Evolutionary conservation across 768 basidiomycete genomes (phyloP).

Genomic region (Gautieria morchelliformis): DNA sequence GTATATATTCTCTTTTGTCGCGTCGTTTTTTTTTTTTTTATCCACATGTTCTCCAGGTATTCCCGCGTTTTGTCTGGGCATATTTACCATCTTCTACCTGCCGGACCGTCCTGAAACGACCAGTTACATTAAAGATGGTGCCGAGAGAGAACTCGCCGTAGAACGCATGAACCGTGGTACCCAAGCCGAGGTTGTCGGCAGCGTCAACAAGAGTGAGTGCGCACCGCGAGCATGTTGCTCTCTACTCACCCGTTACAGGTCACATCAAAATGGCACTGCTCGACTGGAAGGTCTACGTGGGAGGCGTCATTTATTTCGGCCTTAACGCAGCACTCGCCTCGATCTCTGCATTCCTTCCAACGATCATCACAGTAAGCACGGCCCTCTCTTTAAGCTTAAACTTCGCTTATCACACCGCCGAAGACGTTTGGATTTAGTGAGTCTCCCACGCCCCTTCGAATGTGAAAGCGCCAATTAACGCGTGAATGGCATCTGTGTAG

Average conservation of each 20-base stretch:
- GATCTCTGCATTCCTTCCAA: constrained; percentile 75
- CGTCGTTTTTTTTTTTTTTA: not conserved
- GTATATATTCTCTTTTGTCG: constrained; percentile 21
- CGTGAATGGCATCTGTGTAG: constrained; percentile 23
- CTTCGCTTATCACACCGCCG: not conserved
- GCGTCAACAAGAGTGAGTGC: constrained; percentile 48
- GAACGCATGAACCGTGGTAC: constrained; percentile 58
- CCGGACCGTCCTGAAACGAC: constrained; percentile 70
- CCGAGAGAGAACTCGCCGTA: constrained; percentile 41
- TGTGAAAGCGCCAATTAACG: not conserved
- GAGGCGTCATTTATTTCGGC: constrained; percentile 70
- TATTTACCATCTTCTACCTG: constrained; percentile 45
- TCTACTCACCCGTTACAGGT: constrained; percentile 24
- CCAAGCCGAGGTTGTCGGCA: constrained; percentile 55
- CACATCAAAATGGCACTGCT: constrained; percentile 53
- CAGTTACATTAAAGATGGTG: constrained; percentile 33
- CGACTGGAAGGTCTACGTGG: constrained; percentile 68
- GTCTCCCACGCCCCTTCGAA: constrained; percentile 17
- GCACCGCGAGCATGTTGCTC: no score
- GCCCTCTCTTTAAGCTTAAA: constrained; percentile 8
- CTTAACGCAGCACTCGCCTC: constrained; percentile 70
- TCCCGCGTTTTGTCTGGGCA: constrained; percentile 55
- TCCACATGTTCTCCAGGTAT: constrained; percentile 36
- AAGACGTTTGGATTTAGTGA: constrained; percentile 60
- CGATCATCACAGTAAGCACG: constrained; percentile 42